These are phyloP conservation scores for Linderina pennispora DNA, from an alignment of 192 early-diverging fungal genomes.

Conservation along the genomic window DNA sequence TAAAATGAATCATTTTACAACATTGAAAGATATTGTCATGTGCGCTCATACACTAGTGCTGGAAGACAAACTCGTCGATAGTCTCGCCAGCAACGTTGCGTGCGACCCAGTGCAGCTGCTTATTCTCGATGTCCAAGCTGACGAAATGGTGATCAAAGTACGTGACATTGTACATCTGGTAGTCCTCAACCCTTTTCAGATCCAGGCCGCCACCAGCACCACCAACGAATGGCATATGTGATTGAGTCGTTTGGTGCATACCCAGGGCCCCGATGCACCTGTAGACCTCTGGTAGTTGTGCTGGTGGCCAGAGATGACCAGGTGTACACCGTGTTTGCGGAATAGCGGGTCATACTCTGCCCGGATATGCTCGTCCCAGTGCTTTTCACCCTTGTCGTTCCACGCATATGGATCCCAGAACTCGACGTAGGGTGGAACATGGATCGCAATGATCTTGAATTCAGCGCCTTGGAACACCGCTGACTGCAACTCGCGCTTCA, in stretches of 20 bases:
- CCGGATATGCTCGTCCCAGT: slow-evolving; percentile 65
- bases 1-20: background rate
- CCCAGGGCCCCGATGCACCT: background rate
- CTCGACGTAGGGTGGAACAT: slow-evolving; percentile 69
- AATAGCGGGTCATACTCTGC: slow-evolving; percentile 61
- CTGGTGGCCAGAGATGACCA: slow-evolving; percentile 73
- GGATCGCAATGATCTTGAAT: slow-evolving; percentile 62
- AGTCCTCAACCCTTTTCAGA: slow-evolving; percentile 55
- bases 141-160: slow-evolving; percentile 50
- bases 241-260: slow-evolving; percentile 46
- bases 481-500: slow-evolving; percentile 52
- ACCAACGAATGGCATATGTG: slow-evolving; percentile 64
- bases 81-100: slow-evolving; percentile 9
- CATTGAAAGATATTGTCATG: too few relatives aligned
- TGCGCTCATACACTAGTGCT: too few relatives aligned
- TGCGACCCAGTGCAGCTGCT: slow-evolving; percentile 22
- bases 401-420: slow-evolving; percentile 69
- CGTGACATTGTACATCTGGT: slow-evolving; percentile 53
- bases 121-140: slow-evolving; percentile 21
- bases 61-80: slow-evolving; percentile 24
- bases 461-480: slow-evolving; percentile 44
- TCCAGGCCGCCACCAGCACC: slow-evolving; percentile 71
- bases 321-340: slow-evolving; percentile 55
- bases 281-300: slow-evolving; percentile 69
- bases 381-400: slow-evolving; percentile 55